These are phyloP conservation scores for Dicorynia guianensis DNA, from an alignment of 306 rosid genomes.

Conservation along the genomic window DNA sequence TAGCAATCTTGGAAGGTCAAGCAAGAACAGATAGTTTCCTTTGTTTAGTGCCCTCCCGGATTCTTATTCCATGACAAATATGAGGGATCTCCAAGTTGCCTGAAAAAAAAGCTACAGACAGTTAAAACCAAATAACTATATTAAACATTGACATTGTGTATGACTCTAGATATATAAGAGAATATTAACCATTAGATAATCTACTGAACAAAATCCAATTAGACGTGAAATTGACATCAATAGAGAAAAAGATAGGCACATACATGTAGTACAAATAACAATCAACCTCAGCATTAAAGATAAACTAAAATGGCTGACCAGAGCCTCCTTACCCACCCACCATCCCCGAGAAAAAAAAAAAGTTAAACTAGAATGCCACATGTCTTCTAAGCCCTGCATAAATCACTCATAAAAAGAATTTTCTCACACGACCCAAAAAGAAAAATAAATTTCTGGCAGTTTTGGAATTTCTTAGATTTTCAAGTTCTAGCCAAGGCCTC, in stretches of 20 bases:
- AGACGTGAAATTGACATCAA: background rate
- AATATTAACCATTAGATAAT: background rate
- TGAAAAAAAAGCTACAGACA: conserved; percentile 40
- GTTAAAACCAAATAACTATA: conserved; percentile 8
- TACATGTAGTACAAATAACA: conserved; percentile 25
- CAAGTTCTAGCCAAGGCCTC: background rate
- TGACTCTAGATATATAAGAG: background rate
- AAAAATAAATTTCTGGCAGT: no score
- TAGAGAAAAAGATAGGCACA: background rate
- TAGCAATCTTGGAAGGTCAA: conserved; percentile 23
- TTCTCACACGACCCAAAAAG: no score
- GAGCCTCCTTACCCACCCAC: no score
- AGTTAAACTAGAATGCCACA: no score
- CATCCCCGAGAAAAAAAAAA: no score
- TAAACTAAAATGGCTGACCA: background rate
- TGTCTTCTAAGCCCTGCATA: no score
- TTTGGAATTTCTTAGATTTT: background rate
- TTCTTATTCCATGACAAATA: conserved; percentile 93
- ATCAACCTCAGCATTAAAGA: background rate
- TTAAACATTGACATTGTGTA: background rate
- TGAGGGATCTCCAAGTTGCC: conserved; percentile 97
- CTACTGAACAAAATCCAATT: background rate
- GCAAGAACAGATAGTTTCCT: conserved; percentile 9
- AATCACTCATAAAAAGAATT: no score
- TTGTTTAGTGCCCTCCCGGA: conserved; percentile 69